Conservation (phyloP, 495 filamentous ascomycete genomes). For the Penicillium verhagenii region DNA sequence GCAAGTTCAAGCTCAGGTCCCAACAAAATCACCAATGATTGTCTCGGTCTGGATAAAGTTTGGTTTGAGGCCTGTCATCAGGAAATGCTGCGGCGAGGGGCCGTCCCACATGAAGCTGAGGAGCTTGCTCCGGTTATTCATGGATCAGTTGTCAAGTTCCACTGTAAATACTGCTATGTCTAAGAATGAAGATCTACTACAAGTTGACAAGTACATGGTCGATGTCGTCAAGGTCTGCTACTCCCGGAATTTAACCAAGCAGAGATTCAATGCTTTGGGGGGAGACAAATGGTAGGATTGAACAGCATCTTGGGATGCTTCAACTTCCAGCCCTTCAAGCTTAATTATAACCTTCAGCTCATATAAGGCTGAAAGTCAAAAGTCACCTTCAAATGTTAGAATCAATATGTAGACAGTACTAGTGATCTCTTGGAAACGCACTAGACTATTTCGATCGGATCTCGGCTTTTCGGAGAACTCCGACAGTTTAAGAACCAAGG, state of each 20-base stretch:
- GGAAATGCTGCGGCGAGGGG: constrained; percentile 23
- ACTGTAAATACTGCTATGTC: constrained; percentile 25
- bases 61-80: constrained; percentile 30
- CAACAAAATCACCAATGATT: neutral
- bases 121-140: constrained; percentile 23
- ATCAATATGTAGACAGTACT: too few relatives aligned
- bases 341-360: too few relatives aligned
- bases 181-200: neutral
- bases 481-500: neutral
- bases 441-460: constrained; percentile 4
- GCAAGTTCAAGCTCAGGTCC: neutral
- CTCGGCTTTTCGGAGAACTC: constrained; percentile 20
- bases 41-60: constrained; percentile 18
- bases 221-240: too few relatives aligned
- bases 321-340: too few relatives aligned
- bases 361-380: too few relatives aligned
- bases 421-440: neutral
- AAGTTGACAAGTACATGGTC: neutral
- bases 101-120: constrained; percentile 26
- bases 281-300: too few relatives aligned
- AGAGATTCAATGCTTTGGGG: too few relatives aligned
- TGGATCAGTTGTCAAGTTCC: constrained; percentile 15
- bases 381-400: too few relatives aligned
- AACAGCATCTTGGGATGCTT: too few relatives aligned
- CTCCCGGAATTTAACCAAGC: too few relatives aligned